A percentile compares a stretch with the other conserved stretches of the same genome.
These are phyloP conservation scores for Auriscalpium microsporum DNA, from an alignment of 768 basidiomycete genomes.

Conservation along the genomic window DNA sequence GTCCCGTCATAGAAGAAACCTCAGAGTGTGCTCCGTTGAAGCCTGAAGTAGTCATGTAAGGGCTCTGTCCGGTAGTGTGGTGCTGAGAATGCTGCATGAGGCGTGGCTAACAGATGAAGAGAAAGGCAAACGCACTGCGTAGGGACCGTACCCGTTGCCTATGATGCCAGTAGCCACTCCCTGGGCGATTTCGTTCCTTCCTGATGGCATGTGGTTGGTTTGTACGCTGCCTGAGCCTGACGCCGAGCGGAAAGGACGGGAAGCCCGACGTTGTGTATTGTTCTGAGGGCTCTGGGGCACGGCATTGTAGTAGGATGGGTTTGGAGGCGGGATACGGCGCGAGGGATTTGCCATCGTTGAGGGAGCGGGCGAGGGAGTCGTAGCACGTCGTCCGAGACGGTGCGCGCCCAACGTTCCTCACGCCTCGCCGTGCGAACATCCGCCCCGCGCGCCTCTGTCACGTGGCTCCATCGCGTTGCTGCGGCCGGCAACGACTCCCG, in stretches of 20 bases:
- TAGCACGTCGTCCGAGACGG: background rate
- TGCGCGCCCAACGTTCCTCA: too few species aligned
- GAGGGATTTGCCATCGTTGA: slow-evolving; percentile 12
- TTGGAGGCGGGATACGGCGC: slow-evolving; percentile 6
- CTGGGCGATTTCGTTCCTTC: slow-evolving; percentile 50
- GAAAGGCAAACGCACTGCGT: slow-evolving; percentile 45
- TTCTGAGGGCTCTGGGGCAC: slow-evolving; percentile 50
- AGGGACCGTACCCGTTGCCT: slow-evolving; percentile 78
- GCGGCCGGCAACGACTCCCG: too few species aligned
- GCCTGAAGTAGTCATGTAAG: slow-evolving; percentile 37
- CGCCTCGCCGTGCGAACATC: too few species aligned
- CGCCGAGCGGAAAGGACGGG: slow-evolving; percentile 14
- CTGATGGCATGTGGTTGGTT: slow-evolving; percentile 15
- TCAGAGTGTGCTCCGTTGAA: slow-evolving; percentile 52
- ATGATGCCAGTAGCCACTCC: slow-evolving; percentile 77
- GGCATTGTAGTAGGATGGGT: slow-evolving; percentile 50
- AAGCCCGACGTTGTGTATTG: slow-evolving; percentile 7
- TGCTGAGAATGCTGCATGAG: slow-evolving; percentile 41
- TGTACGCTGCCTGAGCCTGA: slow-evolving; percentile 3
- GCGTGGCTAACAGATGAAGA: background rate
- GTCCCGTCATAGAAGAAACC: slow-evolving; percentile 30
- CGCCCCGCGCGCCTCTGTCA: background rate
- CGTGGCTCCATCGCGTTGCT: background rate
- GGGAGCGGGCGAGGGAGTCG: background rate
- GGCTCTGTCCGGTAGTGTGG: slow-evolving; percentile 22